phyloP scores from a whole-genome alignment of 2,329 filamentous ascomycete species.

The Fonsecaea erecta region DNA sequence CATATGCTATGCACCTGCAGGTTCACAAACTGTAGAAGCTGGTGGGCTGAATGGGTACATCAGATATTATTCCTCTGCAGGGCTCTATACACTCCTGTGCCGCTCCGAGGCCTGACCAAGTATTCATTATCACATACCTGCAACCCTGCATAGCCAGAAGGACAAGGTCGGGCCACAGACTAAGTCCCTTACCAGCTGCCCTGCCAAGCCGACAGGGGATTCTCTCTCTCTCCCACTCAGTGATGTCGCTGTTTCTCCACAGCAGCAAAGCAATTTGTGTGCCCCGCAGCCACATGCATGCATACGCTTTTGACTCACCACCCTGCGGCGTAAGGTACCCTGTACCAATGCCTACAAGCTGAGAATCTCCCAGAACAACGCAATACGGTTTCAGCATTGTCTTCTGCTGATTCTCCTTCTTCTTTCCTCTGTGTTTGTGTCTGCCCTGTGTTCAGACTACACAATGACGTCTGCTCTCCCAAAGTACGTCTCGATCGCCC shows the following conservation, averaged over 20 bases:
- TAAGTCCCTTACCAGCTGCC: neutral
- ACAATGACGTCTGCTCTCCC: constrained; percentile 21
- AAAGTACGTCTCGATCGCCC: constrained; percentile 50
- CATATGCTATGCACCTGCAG: neutral
- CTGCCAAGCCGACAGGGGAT: neutral
- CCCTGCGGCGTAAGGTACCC: neutral
- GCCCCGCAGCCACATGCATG: constrained; percentile 4
- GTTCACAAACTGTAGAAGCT: neutral
- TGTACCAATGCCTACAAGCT: too few species aligned
- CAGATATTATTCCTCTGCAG: neutral
- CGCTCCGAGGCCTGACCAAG: neutral
- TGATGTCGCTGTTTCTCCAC: neutral
- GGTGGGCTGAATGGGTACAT: neutral
- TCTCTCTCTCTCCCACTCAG: too few species aligned
- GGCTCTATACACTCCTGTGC: neutral
- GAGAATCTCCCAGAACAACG: too few species aligned
- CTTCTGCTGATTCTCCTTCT: neutral
- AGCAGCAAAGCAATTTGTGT: neutral
- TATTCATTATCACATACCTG: too few species aligned
- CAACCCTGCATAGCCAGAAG: too few species aligned
- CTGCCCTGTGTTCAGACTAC: too few species aligned
- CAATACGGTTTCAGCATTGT: too few species aligned
- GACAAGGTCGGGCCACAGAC: neutral
- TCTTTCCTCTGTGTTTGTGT: neutral
- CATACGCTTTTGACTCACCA: neutral